Conservation (phyloP, 1,284 basidiomycete species). For the Puccinia hordei region DNA sequence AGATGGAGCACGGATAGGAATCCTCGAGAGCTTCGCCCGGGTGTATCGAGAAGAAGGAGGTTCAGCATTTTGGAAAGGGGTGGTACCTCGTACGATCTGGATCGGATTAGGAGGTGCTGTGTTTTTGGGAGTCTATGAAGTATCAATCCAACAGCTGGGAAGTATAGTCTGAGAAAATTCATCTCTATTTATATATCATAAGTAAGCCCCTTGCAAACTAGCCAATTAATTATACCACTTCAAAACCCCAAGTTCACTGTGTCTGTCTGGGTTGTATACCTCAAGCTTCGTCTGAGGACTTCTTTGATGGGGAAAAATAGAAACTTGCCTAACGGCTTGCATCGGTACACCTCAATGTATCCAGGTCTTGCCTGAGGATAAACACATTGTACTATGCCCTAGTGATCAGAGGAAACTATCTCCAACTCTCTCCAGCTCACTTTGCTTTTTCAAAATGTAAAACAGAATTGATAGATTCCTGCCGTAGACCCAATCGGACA, state of each 20-base stretch:
- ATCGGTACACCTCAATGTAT: not conserved
- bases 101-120: constrained; percentile 95
- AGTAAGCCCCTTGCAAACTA: not conserved
- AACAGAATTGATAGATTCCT: no score
- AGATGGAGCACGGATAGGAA: constrained; percentile 61
- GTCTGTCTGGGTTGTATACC: no score
- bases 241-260: not conserved
- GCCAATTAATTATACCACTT: not conserved
- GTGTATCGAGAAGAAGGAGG: constrained; percentile 77
- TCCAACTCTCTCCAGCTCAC: no score
- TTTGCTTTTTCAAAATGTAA: no score
- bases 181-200: not conserved
- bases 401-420: no score
- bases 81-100: constrained; percentile 88
- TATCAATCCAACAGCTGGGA: constrained; percentile 48
- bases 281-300: no score
- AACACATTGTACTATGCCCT: no score
- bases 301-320: no score
- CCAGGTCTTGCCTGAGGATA: no score
- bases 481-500: no score
- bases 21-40: constrained; percentile 31
- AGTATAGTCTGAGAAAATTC: not conserved
- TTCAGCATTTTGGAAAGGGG: constrained; percentile 78
- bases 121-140: constrained; percentile 89
- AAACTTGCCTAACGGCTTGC: no score